Conservation (phyloP, 805 yeast genomes). For the Saccharomyces jurei region DNA sequence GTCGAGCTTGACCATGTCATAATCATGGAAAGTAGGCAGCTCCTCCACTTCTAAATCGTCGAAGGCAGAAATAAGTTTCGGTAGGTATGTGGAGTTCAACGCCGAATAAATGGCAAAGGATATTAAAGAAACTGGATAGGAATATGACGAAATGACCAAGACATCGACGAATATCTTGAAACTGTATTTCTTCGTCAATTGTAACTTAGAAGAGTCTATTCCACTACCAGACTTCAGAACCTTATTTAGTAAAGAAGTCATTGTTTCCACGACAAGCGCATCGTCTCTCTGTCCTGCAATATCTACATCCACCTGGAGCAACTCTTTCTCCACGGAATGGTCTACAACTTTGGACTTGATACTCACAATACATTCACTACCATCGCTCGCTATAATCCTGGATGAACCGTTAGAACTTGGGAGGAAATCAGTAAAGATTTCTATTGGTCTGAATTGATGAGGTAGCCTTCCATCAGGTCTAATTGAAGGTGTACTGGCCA, state of each 20-base stretch:
- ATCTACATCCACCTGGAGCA: constrained; percentile 72
- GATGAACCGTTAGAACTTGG: constrained; percentile 92
- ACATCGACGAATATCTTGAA: constrained; percentile 75
- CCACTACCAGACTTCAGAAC: constrained; percentile 16
- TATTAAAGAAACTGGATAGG: constrained; percentile 73
- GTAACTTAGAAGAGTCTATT: constrained; percentile 45
- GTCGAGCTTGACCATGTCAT: constrained; percentile 57
- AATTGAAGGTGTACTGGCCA: constrained; percentile 48
- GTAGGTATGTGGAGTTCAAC: constrained; percentile 66
- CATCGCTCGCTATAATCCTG: constrained; percentile 76
- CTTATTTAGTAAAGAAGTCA: constrained; percentile 46
- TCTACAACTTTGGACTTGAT: constrained; percentile 76
- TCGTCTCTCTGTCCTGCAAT: constrained; percentile 77
- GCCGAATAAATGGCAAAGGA: constrained; percentile 81
- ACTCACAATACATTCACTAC: constrained; percentile 89
- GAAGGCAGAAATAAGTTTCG: constrained; percentile 59
- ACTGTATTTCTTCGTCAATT: constrained; percentile 64
- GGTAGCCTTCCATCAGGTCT: constrained; percentile 81
- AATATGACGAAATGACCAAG: constrained; percentile 63
- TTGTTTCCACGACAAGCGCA: constrained; percentile 54
- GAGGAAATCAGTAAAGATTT: constrained; percentile 70
- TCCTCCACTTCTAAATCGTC: constrained; percentile 68
- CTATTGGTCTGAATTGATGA: constrained; percentile 77
- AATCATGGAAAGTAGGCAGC: constrained; percentile 85
- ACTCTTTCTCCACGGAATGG: constrained; percentile 35